These are phyloP conservation scores for Fraxinus albicans DNA, from an alignment of 305 asterid genomes.

Conservation along the genomic window DNA sequence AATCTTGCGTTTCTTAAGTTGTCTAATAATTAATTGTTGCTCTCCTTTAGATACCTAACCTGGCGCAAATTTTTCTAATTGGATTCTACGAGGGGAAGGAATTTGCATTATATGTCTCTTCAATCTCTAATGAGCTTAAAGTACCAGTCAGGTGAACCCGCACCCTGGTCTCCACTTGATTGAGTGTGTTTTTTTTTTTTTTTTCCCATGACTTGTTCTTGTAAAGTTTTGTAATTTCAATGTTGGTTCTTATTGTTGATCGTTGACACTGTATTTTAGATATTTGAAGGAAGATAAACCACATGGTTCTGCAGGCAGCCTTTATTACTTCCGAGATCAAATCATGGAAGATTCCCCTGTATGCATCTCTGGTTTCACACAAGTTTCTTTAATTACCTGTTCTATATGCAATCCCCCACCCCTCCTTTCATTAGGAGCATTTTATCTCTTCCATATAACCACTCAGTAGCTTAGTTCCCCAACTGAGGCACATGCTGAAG, in stretches of 20 bases:
- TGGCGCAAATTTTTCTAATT: conserved; percentile 65
- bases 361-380: conserved; percentile 25
- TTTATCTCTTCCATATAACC: not conserved
- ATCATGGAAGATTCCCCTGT: conserved; percentile 90
- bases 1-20: not conserved
- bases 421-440: not conserved
- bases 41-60: conserved; percentile 60
- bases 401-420: not conserved
- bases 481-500: not conserved
- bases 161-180: conserved; percentile 14
- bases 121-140: conserved; percentile 71
- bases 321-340: conserved; percentile 69
- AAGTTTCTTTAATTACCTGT: conserved; percentile 10
- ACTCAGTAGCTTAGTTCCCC: not conserved
- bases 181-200: conserved; percentile 4
- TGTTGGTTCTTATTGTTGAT: conserved; percentile 3
- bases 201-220: not conserved
- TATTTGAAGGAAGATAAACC: conserved; percentile 85
- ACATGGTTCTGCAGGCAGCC: conserved; percentile 84
- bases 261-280: conserved; percentile 31
- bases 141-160: conserved; percentile 71
- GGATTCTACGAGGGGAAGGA: conserved; percentile 77
- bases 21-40: conserved; percentile 23
- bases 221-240: not conserved
- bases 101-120: conserved; percentile 60